Evolutionary conservation across 352 stramenopile genomes (phyloP), one percentile per base, ranked within the genome.

Genomic region (Phytophthora lateralis): DNA sequence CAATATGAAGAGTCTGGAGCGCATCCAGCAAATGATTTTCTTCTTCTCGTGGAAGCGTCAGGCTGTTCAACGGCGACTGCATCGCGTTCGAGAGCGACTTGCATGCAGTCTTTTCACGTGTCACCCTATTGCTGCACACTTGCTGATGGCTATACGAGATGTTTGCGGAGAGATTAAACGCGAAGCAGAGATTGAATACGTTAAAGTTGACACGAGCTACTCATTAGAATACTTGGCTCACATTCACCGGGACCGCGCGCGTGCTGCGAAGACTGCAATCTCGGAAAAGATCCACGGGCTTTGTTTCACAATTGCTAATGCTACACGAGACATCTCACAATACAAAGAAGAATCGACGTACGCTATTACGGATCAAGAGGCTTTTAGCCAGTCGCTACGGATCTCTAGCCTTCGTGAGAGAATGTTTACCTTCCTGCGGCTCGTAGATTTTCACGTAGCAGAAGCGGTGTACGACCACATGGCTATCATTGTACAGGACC

Each of bases 21-120:
- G 78, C 58, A 83, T 91, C 15, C 78, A 91, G 55, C 73, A 77
- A 17, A 79, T 91, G 56, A 63, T 91, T 15, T 91, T 90, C 54
- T 91, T 90, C 53, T 80, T 88, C 41, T 88, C 76, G 6, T 91
- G 82, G 82, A 90, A 89, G 30, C 71, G 69, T 17, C 84, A 78
- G 45, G 63, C 76, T 21, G 66, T 85, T n/a, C 60, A 70, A 11
- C 61, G 74, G 44, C 76, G 75, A 32, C 65, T 82, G 29, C 56
- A 54, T 29, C 73, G 80, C 3, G 57, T 83, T 32, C 65, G 59
- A 15, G 70, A 77, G 15, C 49, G 56, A 26, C 50, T 90, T 0
- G 70, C 63, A 3, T 85, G 63, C 32, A 84, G 68, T 43, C 58
- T 86, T 6, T 88, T 90, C 42, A 65, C 50, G n/a, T 89, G 78